Percentiles rank a stretch among this genome's conserved stretches.
Evolutionary conservation across 257 asterid genomes (phyloP).

Genomic region (Gentiana macrophylla): DNA sequence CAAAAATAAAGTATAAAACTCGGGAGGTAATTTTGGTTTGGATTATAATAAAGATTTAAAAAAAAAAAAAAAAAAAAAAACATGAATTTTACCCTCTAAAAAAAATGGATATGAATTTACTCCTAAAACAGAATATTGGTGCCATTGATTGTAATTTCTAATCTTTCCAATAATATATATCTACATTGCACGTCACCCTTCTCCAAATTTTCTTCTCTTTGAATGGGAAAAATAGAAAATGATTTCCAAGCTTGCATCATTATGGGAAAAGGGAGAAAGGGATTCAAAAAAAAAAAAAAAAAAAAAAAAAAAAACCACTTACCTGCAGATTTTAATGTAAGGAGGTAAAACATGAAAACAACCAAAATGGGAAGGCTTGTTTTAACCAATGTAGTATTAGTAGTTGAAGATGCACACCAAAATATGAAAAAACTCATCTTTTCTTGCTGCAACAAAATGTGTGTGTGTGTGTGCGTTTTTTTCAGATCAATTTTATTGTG

Average conservation of each 20-base stretch:
- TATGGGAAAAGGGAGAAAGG: background rate
- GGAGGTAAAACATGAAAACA: slow-evolving; percentile 11
- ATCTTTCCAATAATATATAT: no score
- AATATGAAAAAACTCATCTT: slow-evolving; percentile 6
- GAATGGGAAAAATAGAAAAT: background rate
- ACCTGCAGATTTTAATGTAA: slow-evolving; percentile 19
- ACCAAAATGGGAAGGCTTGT: slow-evolving; percentile 3
- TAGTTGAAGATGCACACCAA: slow-evolving; percentile 5
- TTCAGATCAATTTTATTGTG: background rate
- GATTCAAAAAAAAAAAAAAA: background rate
- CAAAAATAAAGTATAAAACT: background rate
- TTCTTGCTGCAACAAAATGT: background rate
- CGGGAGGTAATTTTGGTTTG: no score
- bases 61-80: no score
- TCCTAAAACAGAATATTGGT: no score
- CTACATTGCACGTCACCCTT: background rate
- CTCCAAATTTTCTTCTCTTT: background rate
- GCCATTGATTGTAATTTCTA: no score
- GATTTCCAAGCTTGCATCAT: background rate
- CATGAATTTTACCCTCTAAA: no score
- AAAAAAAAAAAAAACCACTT: background rate
- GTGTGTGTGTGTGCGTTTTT: background rate
- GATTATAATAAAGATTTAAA: no score
- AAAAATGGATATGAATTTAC: no score
- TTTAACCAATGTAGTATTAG: background rate